Evolutionary conservation across 139 green algal genomes (phyloP), one percentile per base, ranked within the genome.

Genomic region (Picochlorum sp.): DNA sequence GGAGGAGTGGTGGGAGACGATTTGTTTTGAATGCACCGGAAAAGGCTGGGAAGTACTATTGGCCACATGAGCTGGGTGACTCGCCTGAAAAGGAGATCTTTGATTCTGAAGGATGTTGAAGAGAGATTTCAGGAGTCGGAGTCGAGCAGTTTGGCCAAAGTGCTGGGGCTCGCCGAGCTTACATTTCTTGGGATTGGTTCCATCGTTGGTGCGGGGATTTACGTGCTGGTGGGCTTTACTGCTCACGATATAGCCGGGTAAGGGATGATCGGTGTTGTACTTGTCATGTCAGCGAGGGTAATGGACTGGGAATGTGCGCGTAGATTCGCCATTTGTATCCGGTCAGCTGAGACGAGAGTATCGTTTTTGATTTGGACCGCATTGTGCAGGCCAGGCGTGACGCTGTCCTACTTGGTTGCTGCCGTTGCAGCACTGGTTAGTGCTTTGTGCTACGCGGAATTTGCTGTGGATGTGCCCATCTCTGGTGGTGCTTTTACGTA

Each of bases 181-280:
- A 56, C 72, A 1, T 70, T 89, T 60, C 65, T 95, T 3, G 86
- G 88, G 37, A 78, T 94, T 5, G 89, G 89, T 3, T 75, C 65
- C 30, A 89, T 90, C 53, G 70, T 96, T 12, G 89, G 89, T 4
- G 88, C 87, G n/a, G 89, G 89, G 29, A 80, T 94, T 3, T 91
- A 94, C 55, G 88, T 96, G 20, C 59, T 95, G 5, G 89, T 80
- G 1, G 88, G 88, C 18, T 79, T 88, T 14, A 88, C 79, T 1
- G 80, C 88, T 1, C 54, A 51, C 2, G 64, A 84, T 9, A 61
- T 77, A 44, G 75, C 77, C 1, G 77, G 81, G n/a, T n/a, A n/a
- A n/a, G n/a, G n/a, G n/a, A n/a, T n/a, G n/a, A n/a, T n/a, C n/a
- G n/a, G 72, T 80, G n/a, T n/a, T n/a, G n/a, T n/a, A n/a, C n/a